These are phyloP conservation scores for Byssoonygena ceratinophila DNA, from an alignment of 2,329 filamentous ascomycete genomes.

Conservation along the genomic window DNA sequence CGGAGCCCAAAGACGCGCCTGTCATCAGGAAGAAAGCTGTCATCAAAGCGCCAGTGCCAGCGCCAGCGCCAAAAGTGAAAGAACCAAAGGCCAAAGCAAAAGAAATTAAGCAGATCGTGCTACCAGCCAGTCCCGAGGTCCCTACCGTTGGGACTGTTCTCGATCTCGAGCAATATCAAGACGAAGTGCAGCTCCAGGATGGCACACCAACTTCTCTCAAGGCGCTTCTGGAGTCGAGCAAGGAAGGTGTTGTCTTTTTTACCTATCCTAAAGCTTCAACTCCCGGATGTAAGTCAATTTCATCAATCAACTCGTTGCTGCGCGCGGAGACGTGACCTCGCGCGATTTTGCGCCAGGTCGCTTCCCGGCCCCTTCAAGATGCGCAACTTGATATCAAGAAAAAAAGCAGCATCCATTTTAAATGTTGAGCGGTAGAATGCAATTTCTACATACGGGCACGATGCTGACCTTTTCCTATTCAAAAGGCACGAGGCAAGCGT, in stretches of 20 bases:
- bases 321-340: too few relatives aligned
- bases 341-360: too few relatives aligned
- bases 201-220: constrained; percentile 69
- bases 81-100: constrained; percentile 24
- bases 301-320: constrained; percentile 1
- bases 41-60: constrained; percentile 18
- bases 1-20: constrained; percentile 38
- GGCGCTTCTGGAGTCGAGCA: constrained; percentile 70
- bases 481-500: constrained; percentile 85
- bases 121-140: constrained; percentile 17
- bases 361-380: too few relatives aligned
- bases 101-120: constrained; percentile 1
- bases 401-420: too few relatives aligned
- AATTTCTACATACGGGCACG: too few relatives aligned
- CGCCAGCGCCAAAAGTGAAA: constrained; percentile 21
- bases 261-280: constrained; percentile 94
- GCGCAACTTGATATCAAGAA: too few relatives aligned
- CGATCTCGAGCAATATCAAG: constrained; percentile 47
- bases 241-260: constrained; percentile 79
- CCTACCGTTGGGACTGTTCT: constrained; percentile 38
- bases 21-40: constrained; percentile 41
- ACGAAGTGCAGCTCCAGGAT: constrained; percentile 74
- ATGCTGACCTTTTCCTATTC: constrained; percentile 1
- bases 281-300: constrained; percentile 65
- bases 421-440: too few relatives aligned